Evolutionary conservation across 208 protist species (phyloP).

Genomic region (Wallacemonas sp.): DNA sequence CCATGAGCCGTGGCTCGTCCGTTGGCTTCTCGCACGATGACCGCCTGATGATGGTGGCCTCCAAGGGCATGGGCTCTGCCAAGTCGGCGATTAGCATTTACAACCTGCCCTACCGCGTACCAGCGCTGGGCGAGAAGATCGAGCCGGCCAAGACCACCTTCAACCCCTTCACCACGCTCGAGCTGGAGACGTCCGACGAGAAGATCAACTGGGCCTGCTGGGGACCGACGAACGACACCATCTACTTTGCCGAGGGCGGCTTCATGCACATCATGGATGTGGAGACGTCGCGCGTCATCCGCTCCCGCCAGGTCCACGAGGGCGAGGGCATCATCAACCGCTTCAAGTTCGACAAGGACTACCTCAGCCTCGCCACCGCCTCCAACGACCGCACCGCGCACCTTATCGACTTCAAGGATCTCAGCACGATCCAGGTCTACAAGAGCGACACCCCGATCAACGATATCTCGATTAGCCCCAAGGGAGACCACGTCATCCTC

Average conservation of each 20-base stretch:
- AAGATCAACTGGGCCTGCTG: conserved; percentile 92
- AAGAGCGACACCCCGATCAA: conserved; percentile 96
- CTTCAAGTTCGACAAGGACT: conserved; percentile 91
- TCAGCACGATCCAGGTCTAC: conserved; percentile 95
- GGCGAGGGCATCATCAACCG: conserved; percentile 72
- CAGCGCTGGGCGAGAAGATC: conserved; percentile 58
- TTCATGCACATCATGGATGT: conserved; percentile 93
- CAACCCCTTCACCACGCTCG: conserved; percentile 58
- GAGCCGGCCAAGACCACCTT: conserved; percentile 62
- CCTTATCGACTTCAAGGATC: conserved; percentile 94
- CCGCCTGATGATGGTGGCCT: conserved; percentile 88
- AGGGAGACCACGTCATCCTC: conserved; percentile 90
- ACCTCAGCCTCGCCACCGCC: conserved; percentile 92
- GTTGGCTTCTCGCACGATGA: conserved; percentile 93
- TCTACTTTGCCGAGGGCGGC: conserved; percentile 95
- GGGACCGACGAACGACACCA: conserved; percentile 96
- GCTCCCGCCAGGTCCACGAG: conserved; percentile 64
- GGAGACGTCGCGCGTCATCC: conserved; percentile 80
- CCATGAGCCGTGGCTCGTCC: conserved; percentile 64
- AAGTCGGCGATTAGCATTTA: conserved; percentile 89
- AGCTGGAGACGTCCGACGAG: conserved; percentile 41
- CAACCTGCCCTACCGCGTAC: conserved; percentile 75
- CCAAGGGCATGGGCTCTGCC: conserved; percentile 82
- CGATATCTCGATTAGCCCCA: conserved; percentile 95
- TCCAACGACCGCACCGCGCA: conserved; percentile 95